Evolutionary conservation across 1,284 basidiomycete genomes (phyloP).

Genomic region (Schizophyllum commune): DNA sequence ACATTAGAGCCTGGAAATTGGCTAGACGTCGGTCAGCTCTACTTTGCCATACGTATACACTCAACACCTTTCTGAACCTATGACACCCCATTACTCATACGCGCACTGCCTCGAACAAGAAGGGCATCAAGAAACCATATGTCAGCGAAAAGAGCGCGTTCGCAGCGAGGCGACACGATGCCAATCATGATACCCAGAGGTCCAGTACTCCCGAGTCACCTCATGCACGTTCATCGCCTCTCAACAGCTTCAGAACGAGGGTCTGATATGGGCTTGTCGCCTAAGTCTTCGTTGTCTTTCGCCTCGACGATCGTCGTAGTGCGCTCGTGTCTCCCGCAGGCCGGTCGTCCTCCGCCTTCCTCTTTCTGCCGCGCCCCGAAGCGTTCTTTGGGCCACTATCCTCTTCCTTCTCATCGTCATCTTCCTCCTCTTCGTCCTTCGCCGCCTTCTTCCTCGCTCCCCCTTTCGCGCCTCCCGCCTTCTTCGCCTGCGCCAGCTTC

Average conservation of each 20-base stretch:
- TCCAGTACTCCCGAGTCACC: too few relatives aligned
- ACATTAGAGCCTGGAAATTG: too few relatives aligned
- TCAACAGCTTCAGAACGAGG: background rate
- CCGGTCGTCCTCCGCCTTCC: slow-evolving; percentile 11
- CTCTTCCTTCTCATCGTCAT: slow-evolving; percentile 11
- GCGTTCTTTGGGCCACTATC: slow-evolving; percentile 7
- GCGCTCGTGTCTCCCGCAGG: slow-evolving; percentile 6
- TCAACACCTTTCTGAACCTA: background rate
- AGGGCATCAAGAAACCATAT: background rate
- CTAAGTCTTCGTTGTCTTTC: slow-evolving; percentile 7
- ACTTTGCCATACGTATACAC: too few relatives aligned
- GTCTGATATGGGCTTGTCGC: background rate
- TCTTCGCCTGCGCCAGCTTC: slow-evolving; percentile 16
- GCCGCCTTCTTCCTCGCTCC: slow-evolving; percentile 12
- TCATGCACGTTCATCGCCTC: background rate
- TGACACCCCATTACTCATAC: background rate
- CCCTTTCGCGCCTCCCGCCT: slow-evolving; percentile 8
- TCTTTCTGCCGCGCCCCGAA: slow-evolving; percentile 6
- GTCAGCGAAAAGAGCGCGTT: too few relatives aligned
- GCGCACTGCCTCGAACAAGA: background rate
- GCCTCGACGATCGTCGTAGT: slow-evolving; percentile 2
- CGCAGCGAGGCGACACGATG: too few relatives aligned
- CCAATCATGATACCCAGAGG: too few relatives aligned
- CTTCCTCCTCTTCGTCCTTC: slow-evolving; percentile 11
- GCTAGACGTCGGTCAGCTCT: too few relatives aligned